Base-by-base conservation (phyloP, 2,329 filamentous ascomycete genomes). In the Myriosclerotinia curreyana region DNA sequence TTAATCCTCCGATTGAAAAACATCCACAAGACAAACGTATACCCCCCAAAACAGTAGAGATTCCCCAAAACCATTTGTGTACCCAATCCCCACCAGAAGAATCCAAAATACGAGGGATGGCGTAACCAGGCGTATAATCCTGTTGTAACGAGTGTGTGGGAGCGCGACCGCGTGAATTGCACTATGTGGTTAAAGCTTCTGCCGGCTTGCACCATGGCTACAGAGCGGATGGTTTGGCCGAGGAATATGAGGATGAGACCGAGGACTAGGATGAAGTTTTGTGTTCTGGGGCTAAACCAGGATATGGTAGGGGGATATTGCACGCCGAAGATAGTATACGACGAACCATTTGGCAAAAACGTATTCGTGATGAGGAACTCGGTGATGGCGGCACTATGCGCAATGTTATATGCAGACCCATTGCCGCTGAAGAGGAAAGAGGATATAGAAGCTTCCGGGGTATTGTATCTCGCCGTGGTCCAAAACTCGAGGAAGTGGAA, bases 401-500 rank as follows among this genome's bases (percentile, higher is more conserved):
- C 95, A 69, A 91, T 83, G 67, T 89, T 89, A 77, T 98, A 98
- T 7, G 86, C 86, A 51, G 84, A 85, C 75, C 95, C 95, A 76
- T 99, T 99, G 58, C 86, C 86, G 46, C 87, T 88, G 44, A 98
- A 82, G 17, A 99, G 84, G 75, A 96, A 99, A 44, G 91, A 89
- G 61, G 84, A 83, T 25, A 93, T 80, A 31, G 82, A 84, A 25
- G 91, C 91, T 60, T 86, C 82, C 20, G 83, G 81, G 0, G 91
- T 91, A 77, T 98, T 98, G 78, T 90, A 91, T 63, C 82, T 80
- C 11, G 94, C 93, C 0, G 94, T 97, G 40, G 88, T 91, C 82
- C 87, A 96, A 81, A 93, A 99, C 78, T 99, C 95, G 76, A 98
- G 87, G 78, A 96, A 98, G 80, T 99, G 95, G 79, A 98, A 98